phyloP scores from a whole-genome alignment of 176 grass and related monocot species.

The Microstegium vimineum region DNA sequence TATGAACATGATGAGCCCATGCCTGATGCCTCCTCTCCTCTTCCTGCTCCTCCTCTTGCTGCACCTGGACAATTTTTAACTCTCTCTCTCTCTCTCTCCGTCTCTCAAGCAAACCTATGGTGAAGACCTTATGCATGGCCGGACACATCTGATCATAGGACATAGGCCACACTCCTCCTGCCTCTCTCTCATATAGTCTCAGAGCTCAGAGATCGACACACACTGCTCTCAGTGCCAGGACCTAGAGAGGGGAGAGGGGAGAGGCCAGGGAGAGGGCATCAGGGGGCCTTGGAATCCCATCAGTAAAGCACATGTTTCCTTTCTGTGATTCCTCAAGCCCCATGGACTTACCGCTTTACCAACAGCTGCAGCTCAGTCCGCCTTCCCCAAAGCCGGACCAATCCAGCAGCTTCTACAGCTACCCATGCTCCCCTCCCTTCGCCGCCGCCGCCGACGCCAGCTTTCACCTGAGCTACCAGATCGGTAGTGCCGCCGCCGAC shows the following conservation, averaged over 20 bases:
- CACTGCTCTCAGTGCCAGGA: slow-evolving; percentile 22
- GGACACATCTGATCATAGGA: slow-evolving; percentile 43
- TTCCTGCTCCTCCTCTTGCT: background rate
- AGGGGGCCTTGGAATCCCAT: slow-evolving; percentile 39
- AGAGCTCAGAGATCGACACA: background rate
- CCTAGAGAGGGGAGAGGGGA: background rate
- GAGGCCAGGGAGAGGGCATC: background rate
- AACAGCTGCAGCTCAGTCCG: slow-evolving; percentile 52
- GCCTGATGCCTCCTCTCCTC: background rate
- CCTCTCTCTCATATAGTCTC: background rate
- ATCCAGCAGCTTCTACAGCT: slow-evolving; percentile 28
- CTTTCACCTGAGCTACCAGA: slow-evolving; percentile 32
- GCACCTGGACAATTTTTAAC: background rate
- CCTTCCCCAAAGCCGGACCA: slow-evolving; percentile 41
- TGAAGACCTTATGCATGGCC: slow-evolving; percentile 41
- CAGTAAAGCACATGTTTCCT: slow-evolving; percentile 54
- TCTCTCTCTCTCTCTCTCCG: background rate
- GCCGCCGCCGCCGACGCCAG: slow-evolving; percentile 18
- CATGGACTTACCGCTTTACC: slow-evolving; percentile 41
- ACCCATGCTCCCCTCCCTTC: slow-evolving; percentile 34
- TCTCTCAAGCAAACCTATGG: background rate
- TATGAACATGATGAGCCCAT: slow-evolving; percentile 17
- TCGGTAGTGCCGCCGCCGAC: background rate
- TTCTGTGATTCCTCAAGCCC: slow-evolving; percentile 41
- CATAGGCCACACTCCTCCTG: slow-evolving; percentile 22